phyloP scores from a whole-genome alignment of 805 yeast genomes.

The Starmerella bombicola region DNA sequence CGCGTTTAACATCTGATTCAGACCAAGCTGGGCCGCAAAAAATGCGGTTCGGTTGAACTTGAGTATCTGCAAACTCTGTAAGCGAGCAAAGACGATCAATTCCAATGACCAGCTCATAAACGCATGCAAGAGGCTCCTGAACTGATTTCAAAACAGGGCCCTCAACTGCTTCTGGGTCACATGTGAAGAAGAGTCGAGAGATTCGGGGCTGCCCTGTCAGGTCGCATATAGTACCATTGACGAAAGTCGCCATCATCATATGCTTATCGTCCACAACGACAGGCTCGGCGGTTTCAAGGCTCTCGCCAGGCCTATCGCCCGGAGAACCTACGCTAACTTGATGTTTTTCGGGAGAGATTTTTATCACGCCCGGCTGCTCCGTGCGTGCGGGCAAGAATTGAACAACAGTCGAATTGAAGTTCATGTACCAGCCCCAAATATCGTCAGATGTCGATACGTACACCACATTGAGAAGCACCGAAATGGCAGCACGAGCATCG shows the following conservation, averaged over 20 bases:
- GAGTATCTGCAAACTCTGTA: conserved; percentile 6
- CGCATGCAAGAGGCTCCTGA: conserved; percentile 19
- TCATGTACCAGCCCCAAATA: conserved; percentile 16
- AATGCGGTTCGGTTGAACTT: conserved; percentile 5
- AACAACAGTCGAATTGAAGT: conserved; percentile 3
- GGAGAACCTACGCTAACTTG: neutral
- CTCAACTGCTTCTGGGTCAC: conserved; percentile 31
- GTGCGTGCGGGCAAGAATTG: conserved; percentile 11
- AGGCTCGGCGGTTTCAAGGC: conserved; percentile 7
- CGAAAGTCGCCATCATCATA: conserved; percentile 17
- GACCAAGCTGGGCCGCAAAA: too few relatives aligned
- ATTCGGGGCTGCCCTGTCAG: conserved; percentile 41
- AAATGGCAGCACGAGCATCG: neutral
- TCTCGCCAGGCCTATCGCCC: neutral
- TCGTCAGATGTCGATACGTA: conserved; percentile 6
- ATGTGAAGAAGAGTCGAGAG: conserved; percentile 44
- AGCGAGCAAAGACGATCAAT: conserved; percentile 14
- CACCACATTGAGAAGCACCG: neutral
- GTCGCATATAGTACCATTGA: conserved; percentile 49
- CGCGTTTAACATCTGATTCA: too few relatives aligned
- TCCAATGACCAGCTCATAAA: conserved; percentile 18
- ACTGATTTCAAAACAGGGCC: conserved; percentile 2
- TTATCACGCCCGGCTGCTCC: neutral
- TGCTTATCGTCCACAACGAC: conserved; percentile 12
- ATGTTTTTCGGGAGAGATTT: neutral